These are phyloP conservation scores for Uronychia setigera DNA, from an alignment of 73 alveolate species.

Conservation along the genomic window DNA sequence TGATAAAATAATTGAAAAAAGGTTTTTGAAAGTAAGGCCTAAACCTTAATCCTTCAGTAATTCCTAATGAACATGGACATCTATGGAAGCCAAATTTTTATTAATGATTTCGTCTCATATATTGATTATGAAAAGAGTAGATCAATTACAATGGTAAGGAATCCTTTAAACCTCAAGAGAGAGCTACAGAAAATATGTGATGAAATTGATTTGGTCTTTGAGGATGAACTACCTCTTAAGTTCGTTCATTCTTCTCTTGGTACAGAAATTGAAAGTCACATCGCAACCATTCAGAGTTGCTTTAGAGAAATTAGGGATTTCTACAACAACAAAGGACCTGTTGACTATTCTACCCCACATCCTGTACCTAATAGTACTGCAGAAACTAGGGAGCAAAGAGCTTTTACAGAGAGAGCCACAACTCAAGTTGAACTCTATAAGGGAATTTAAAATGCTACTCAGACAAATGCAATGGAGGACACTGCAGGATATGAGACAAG, in stretches of 20 bases:
- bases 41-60: neutral
- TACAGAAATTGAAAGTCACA: neutral
- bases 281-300: neutral
- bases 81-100: neutral
- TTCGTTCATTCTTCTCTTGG: neutral
- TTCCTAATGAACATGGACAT: neutral
- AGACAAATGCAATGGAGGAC: neutral
- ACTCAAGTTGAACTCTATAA: neutral
- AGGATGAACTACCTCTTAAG: neutral
- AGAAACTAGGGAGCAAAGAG: neutral
- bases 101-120: neutral
- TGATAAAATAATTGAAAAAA: neutral
- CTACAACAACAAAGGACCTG: neutral
- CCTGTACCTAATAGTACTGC: neutral
- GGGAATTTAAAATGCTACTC: too few relatives aligned
- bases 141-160: neutral
- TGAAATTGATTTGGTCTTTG: neutral
- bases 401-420: neutral
- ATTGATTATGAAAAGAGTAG: neutral
- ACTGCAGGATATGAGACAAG: neutral
- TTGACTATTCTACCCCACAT: neutral
- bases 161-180: neutral
- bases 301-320: neutral
- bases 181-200: neutral
- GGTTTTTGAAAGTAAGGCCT: neutral